Percentiles rank a stretch among this genome's conserved stretches.
Conservation (phyloP, 2,329 filamentous ascomycete species). For the Colletotrichum sp. region DNA sequence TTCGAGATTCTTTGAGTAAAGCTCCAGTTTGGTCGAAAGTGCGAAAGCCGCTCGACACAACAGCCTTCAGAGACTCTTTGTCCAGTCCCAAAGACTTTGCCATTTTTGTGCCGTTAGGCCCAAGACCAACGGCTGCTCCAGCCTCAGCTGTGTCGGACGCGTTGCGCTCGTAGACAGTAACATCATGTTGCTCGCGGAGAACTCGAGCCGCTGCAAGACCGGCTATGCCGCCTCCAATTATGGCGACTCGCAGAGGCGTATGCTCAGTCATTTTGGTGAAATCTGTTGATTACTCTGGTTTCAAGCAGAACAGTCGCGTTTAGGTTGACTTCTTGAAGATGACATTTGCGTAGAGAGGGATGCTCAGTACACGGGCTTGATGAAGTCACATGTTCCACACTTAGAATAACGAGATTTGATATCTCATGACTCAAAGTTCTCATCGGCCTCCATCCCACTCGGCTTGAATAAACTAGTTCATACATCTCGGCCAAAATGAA, state of each 20-base stretch:
- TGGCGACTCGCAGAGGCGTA: background rate
- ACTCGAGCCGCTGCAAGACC: background rate
- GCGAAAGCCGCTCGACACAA: background rate
- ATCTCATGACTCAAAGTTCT: background rate
- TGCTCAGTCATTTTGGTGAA: background rate
- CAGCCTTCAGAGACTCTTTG: background rate
- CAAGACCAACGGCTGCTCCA: background rate
- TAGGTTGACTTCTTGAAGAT: background rate
- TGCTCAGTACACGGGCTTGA: background rate
- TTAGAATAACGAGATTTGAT: background rate
- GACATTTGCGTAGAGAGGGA: background rate
- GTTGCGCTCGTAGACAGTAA: background rate
- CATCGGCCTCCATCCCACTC: background rate
- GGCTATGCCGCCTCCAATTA: background rate
- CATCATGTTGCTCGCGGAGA: background rate
- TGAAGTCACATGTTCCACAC: background rate
- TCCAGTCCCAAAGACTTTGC: background rate
- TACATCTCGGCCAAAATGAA: background rate
- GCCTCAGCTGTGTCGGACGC: background rate
- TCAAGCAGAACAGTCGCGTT: background rate
- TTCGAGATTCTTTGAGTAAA: background rate
- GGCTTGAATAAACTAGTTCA: background rate
- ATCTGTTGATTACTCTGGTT: background rate
- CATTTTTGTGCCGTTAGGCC: background rate
- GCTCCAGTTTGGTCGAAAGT: background rate